Base-by-base conservation (phyloP, 768 basidiomycete species). In the Lentinula raphanica region DNA sequence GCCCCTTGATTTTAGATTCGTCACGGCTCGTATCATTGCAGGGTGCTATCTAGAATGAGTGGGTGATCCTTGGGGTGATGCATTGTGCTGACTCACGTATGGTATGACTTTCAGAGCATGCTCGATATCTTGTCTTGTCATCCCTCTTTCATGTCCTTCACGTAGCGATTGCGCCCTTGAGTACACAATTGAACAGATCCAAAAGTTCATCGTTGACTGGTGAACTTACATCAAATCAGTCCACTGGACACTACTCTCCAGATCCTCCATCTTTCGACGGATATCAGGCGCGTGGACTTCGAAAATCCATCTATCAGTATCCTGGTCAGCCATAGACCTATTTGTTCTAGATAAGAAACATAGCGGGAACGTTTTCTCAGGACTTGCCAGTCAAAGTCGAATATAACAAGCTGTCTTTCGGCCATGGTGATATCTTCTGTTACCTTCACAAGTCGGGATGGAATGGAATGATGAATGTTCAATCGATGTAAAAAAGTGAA, bases 281-380 rank as follows among this genome's bases (percentile, higher is more conserved):
- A 98, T 78, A 64, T 92, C 85, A 2, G 88, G 87, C 0, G 87
- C 89, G 32, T 94, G 81, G 58, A 96, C 92, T 69, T 95, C 92
- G 62, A 92, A 86, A 59, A 94, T 76, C 84, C 89, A 99, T 72
- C 94, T 79, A 72, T 98, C 97, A 0, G 94, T 88, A 75, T 99
- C 97, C 75, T 98, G 95, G 74, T 99, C 96, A 56, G 87, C 86
- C 73, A 91, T 81, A 35, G 91, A 93, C 90, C 90, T 93, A 63
- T 15, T 56, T 25, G n/a, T n/a, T 19, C 2, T 21, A n/a, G 40
- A 56, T 42, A 28, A 46, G 44, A 45, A 56, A 12, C 17, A 19
- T 35, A 29, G 12, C n/a, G n/a, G 32, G n/a, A 7, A 32, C 11
- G 42, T 45, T 3, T 17, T n/a, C n/a, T 5, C 35, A 19, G 28